Base-by-base conservation (phyloP, 495 filamentous ascomycete genomes). In the Daldinia childiae region DNA sequence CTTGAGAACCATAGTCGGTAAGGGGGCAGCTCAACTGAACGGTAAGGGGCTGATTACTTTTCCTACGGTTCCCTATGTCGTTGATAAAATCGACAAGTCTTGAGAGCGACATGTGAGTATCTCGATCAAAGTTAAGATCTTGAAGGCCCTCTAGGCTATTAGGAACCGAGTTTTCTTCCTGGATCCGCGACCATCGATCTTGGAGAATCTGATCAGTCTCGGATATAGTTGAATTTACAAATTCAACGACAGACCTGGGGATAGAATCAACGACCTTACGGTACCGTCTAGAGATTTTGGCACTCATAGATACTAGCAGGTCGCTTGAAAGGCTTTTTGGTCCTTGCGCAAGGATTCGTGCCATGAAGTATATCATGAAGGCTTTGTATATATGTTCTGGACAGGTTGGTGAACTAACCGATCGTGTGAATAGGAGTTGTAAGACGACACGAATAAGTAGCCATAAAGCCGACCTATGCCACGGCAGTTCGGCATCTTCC, bases 401-500 rank as follows among this genome's bases (percentile, higher is more conserved):
- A 6, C 17, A 64, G 1, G 17, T 12, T 0, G 39, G 4, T 50
- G 15, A 43, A 11, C 36, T n/a, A 3, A 17, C 27, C 11, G 63
- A 56, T 6, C 73, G 67, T 6, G 45, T 19, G 12, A 79, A 48
- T 0, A 32, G 43, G 0, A 82, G 65, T 52, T 90, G 88, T 34
- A 91, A 58, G 0, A 79, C 68, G 1, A 90, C 87, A 0, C 90
- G 86, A 11, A 90, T 52, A 0, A 91, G 77, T 1, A 91, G 76
- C 89, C 89, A 91, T 0, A 87, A 58, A 0, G 87, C 72, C 19
- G 88, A 90, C 34, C 90, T 62, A 8, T 82, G 81, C 85, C 88
- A 91, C 0, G 88, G 87, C 0, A 70, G 50, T 0, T 27, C 17
- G 14, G 74, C 68, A 24, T 83, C 45, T 2, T 74, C 2, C 84